A percentile compares a stretch with the other conserved stretches of the same genome.
These are phyloP conservation scores for Dendrobium officinale DNA, from an alignment of 106 monocot genomes.

Conservation along the genomic window DNA sequence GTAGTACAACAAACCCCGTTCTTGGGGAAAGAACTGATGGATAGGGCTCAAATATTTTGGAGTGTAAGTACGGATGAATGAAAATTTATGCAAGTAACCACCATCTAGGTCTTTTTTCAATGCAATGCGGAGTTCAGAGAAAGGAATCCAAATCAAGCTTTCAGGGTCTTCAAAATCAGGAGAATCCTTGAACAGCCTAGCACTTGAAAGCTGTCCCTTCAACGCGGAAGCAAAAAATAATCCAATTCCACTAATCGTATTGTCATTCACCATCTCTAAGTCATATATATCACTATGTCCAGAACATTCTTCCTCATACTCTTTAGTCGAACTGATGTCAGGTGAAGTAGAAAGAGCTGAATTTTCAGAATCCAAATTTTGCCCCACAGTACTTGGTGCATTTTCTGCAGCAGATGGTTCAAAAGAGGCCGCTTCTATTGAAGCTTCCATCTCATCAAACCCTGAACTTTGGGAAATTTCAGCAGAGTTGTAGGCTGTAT, in stretches of 20 bases:
- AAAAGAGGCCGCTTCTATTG: background rate
- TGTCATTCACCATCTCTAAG: slow-evolving; percentile 13
- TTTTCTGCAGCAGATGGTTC: background rate
- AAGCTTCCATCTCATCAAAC: background rate
- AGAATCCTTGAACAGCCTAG: slow-evolving; percentile 10
- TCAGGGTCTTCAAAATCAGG: slow-evolving; percentile 22
- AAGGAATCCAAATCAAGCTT: slow-evolving; percentile 63
- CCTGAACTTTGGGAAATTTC: slow-evolving; percentile 10
- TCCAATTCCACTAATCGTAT: slow-evolving; percentile 1
- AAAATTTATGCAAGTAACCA: slow-evolving; percentile 54
- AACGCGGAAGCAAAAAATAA: background rate
- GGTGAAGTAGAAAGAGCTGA: background rate
- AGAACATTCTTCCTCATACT: background rate
- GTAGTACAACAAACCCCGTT: slow-evolving; percentile 34
- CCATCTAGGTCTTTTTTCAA: slow-evolving; percentile 44
- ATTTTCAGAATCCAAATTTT: background rate
- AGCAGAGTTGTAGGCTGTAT: slow-evolving; percentile 5
- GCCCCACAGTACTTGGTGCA: background rate
- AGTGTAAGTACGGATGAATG: slow-evolving; percentile 35
- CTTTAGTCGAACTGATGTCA: background rate
- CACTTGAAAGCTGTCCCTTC: slow-evolving; percentile 2
- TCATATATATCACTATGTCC: background rate
- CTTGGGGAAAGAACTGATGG: slow-evolving; percentile 17
- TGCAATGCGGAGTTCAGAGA: slow-evolving; percentile 32
- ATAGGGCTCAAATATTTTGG: slow-evolving; percentile 44